Conservation (phyloP, 108 stramenopile species). For the Fragilaria radians region DNA sequence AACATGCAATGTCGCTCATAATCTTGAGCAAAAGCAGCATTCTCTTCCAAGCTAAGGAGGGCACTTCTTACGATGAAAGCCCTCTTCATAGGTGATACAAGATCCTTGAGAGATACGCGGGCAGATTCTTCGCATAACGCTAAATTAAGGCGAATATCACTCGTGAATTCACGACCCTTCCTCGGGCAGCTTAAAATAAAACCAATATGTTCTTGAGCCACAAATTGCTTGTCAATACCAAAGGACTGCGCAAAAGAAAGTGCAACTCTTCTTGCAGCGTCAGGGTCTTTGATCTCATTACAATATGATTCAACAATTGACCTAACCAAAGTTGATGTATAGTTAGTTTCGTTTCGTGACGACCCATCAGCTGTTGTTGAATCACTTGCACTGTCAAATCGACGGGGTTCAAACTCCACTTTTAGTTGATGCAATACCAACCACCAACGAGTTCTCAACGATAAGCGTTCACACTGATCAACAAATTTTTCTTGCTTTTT, state of each 20-base stretch:
- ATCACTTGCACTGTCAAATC: slow-evolving; percentile 27
- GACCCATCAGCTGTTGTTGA: slow-evolving; percentile 1
- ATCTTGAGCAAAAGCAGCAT: slow-evolving; percentile 19
- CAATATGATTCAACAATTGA: slow-evolving; percentile 14
- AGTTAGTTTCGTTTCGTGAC: slow-evolving; percentile 4
- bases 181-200: slow-evolving; percentile 7
- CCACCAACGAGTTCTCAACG: slow-evolving; percentile 68
- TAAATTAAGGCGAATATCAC: slow-evolving; percentile 2
- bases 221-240: slow-evolving; percentile 8
- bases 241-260: slow-evolving; percentile 14
- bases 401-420: slow-evolving; percentile 57
- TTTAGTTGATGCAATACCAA: slow-evolving; percentile 31
- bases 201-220: slow-evolving; percentile 13
- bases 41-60: slow-evolving; percentile 28
- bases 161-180: background rate
- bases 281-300: background rate
- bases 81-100: slow-evolving; percentile 22
- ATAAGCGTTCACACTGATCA: slow-evolving; percentile 54
- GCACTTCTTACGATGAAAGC: slow-evolving; percentile 35
- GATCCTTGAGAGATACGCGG: background rate
- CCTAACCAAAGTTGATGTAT: slow-evolving; percentile 24
- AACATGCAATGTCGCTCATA: slow-evolving; percentile 60
- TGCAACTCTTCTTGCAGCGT: background rate
- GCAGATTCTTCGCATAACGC: slow-evolving; percentile 5
- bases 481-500: slow-evolving; percentile 56